These are phyloP conservation scores for Colletotrichum phormii DNA, from an alignment of 2,329 filamentous ascomycete genomes.

Conservation along the genomic window DNA sequence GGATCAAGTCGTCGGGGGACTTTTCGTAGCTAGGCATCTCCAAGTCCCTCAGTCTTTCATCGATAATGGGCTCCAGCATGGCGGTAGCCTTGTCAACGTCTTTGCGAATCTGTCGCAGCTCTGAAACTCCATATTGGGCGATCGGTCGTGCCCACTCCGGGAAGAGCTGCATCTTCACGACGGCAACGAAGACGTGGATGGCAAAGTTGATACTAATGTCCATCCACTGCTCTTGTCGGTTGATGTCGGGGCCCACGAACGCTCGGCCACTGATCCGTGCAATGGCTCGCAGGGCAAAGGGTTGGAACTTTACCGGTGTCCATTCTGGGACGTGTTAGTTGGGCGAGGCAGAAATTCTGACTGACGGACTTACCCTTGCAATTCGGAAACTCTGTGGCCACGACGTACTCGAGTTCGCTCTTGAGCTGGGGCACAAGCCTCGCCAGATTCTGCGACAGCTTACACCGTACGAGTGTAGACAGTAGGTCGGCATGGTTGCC, in stretches of 20 bases:
- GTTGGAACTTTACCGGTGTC: conserved; percentile 65
- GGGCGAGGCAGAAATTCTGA: neutral
- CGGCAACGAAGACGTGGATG: conserved; percentile 59
- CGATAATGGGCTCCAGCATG: conserved; percentile 58
- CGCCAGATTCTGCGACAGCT: conserved; percentile 59
- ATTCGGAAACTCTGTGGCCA: conserved; percentile 59
- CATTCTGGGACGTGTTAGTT: conserved; percentile 55
- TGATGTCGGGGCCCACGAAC: conserved; percentile 63
- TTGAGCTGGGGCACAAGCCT: conserved; percentile 59
- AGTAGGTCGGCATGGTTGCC: conserved; percentile 59
- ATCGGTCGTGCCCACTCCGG: conserved; percentile 61
- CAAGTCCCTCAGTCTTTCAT: conserved; percentile 56
- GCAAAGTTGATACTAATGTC: conserved; percentile 63
- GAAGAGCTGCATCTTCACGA: conserved; percentile 63
- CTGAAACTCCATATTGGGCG: conserved; percentile 59
- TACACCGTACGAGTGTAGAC: conserved; percentile 57
- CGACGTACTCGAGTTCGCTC: conserved; percentile 58
- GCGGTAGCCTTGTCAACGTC: conserved; percentile 56
- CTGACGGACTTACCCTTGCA: conserved; percentile 51
- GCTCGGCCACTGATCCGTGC: conserved; percentile 65
- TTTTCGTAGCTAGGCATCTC: conserved; percentile 51
- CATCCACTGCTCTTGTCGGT: conserved; percentile 66
- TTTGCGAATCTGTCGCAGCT: conserved; percentile 56
- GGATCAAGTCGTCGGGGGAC: conserved; percentile 54
- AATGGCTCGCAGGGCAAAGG: conserved; percentile 62